phyloP scores from a whole-genome alignment of 1,284 basidiomycete genomes.

The Papiliotrema nemorosa region DNA sequence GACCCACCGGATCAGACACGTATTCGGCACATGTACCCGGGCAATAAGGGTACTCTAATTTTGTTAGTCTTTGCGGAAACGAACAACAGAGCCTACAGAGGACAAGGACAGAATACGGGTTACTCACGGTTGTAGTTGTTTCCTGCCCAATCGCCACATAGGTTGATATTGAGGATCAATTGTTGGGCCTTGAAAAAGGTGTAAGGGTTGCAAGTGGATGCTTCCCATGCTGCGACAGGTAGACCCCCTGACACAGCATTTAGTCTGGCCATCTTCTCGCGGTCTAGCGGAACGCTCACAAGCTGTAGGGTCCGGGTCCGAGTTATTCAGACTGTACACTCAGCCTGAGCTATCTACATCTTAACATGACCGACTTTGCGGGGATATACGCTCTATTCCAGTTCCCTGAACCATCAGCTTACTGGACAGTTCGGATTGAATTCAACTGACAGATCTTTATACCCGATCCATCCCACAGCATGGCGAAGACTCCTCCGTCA shows the following conservation, averaged over 20 bases:
- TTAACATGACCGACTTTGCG: slow-evolving; percentile 50
- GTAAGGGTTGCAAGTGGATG: slow-evolving; percentile 60
- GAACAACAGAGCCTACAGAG: not conserved
- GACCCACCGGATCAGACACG: slow-evolving; percentile 57
- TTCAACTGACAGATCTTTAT: slow-evolving; percentile 62
- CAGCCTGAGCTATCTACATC: not conserved
- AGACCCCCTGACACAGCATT: slow-evolving; percentile 51
- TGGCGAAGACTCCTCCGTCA: slow-evolving; percentile 71
- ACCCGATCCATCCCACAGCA: slow-evolving; percentile 63
- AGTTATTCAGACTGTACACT: slow-evolving; percentile 12
- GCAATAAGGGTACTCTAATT: slow-evolving; percentile 55
- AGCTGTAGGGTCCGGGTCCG: slow-evolving; percentile 58
- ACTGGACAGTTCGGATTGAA: not conserved
- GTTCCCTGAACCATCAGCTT: slow-evolving; percentile 49
- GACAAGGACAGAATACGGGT: too few species aligned
- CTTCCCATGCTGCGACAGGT: slow-evolving; percentile 64
- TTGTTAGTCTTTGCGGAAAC: not conserved
- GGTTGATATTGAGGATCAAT: slow-evolving; percentile 64
- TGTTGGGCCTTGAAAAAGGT: slow-evolving; percentile 67
- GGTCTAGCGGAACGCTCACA: slow-evolving; percentile 50
- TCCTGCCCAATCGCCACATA: slow-evolving; percentile 62
- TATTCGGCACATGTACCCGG: slow-evolving; percentile 65
- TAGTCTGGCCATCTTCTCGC: not conserved
- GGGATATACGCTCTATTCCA: slow-evolving; percentile 68
- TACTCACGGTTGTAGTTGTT: slow-evolving; percentile 53